Percentiles rank a stretch among this genome's conserved stretches.
Evolutionary conservation across 1,139 yeast species (phyloP).

Genomic region (Zygoascus meyerae): DNA sequence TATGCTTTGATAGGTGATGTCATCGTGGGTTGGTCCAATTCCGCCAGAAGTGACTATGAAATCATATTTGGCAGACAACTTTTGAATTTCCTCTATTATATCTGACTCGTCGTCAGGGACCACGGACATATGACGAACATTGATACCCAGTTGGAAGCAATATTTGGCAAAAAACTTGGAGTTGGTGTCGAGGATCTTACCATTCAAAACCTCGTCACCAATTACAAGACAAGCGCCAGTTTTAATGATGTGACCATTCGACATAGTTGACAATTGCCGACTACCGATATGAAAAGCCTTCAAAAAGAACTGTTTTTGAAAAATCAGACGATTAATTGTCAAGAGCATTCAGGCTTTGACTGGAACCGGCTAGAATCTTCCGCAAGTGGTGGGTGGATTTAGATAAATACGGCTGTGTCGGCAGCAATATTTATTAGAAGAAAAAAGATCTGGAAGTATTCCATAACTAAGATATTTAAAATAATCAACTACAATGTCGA

Average conservation of each 20-base stretch:
- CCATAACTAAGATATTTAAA: not conserved
- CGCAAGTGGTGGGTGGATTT: not conserved
- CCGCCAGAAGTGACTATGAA: conserved; percentile 75
- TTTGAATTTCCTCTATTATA: conserved; percentile 48
- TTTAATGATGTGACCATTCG: conserved; percentile 11
- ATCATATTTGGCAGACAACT: conserved; percentile 51
- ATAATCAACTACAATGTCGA: conserved; percentile 18
- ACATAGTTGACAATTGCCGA: not conserved
- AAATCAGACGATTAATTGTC: not conserved
- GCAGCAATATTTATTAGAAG: not conserved
- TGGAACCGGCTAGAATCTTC: not conserved
- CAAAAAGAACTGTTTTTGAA: not conserved
- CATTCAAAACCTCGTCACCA: conserved; percentile 84
- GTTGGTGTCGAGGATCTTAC: conserved; percentile 79
- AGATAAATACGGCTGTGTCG: not conserved
- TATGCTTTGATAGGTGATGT: conserved; percentile 68
- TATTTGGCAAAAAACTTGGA: conserved; percentile 63
- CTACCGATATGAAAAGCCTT: not conserved
- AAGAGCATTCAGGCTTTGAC: not conserved
- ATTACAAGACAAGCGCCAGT: conserved; percentile 51
- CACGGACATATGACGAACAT: conserved; percentile 58
- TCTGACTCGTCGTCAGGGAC: conserved; percentile 73
- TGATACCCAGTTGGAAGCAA: conserved; percentile 62
- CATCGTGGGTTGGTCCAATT: conserved; percentile 89
- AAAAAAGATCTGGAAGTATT: not conserved